Evolutionary conservation across 768 basidiomycete genomes (phyloP).

Genomic region (Leccinum olivaceopallidum): DNA sequence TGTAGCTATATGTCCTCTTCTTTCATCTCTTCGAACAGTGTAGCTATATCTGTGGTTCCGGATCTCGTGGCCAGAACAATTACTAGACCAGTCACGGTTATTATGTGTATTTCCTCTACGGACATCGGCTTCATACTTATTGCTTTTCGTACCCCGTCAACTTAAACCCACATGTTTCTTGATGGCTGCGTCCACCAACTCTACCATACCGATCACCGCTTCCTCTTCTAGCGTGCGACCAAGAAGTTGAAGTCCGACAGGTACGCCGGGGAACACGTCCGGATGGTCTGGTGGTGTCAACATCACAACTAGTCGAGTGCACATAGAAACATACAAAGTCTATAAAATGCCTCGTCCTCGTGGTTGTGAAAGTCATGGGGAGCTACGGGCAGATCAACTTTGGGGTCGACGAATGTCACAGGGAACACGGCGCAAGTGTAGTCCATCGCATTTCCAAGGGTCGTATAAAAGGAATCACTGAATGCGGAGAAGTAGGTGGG

Average conservation of each 20-base stretch:
- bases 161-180: conserved; percentile 18
- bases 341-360: conserved; percentile 45
- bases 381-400: conserved; percentile 36
- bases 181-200: conserved; percentile 42
- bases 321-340: conserved; percentile 40
- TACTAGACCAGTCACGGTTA: not conserved
- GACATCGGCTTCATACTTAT: not conserved
- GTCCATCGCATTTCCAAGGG: conserved; percentile 48
- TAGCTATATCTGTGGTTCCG: not conserved
- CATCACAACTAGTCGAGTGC: not conserved
- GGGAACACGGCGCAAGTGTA: conserved; percentile 47
- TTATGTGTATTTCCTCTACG: not conserved
- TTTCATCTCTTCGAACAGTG: not conserved
- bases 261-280: conserved; percentile 44
- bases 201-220: conserved; percentile 50
- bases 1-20: not conserved
- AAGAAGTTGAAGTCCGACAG: conserved; percentile 49
- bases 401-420: conserved; percentile 46
- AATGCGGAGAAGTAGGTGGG: conserved; percentile 8
- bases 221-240: conserved; percentile 53
- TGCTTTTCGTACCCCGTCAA: not conserved
- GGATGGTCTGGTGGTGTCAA: conserved; percentile 39
- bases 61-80: not conserved
- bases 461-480: conserved; percentile 46
- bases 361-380: conserved; percentile 43